These are phyloP conservation scores for Phytophthora cryptogea DNA, from an alignment of 352 stramenopile species.

Conservation along the genomic window DNA sequence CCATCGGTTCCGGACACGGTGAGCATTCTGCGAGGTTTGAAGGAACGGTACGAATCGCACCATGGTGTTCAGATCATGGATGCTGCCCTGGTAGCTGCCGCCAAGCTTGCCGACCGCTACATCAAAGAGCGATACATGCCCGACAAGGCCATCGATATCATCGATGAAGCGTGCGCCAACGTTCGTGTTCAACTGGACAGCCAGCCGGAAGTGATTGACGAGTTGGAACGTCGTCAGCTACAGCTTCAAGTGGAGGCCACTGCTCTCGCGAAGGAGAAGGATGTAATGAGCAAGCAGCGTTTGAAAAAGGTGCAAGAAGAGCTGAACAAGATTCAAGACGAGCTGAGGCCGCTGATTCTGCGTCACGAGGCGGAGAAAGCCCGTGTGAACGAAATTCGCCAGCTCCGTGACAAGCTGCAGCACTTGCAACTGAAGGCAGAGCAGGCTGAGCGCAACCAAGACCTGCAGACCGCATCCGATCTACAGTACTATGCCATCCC, in stretches of 20 bases:
- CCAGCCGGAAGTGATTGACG: conserved; percentile 96
- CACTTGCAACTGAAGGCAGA: conserved; percentile 94
- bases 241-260: conserved; percentile 96
- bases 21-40: conserved; percentile 95
- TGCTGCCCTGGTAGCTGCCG: conserved; percentile 92
- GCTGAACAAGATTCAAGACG: conserved; percentile 91
- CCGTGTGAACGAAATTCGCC: conserved; percentile 92
- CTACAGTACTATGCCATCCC: conserved; percentile 97
- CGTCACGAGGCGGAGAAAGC: conserved; percentile 93
- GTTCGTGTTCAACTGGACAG: conserved; percentile 94
- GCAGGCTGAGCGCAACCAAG: conserved; percentile 92
- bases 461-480: conserved; percentile 95
- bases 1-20: conserved; percentile 95
- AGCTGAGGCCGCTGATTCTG: conserved; percentile 88
- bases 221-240: conserved; percentile 94
- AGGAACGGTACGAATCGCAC: conserved; percentile 96
- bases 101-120: conserved; percentile 94
- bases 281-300: conserved; percentile 90
- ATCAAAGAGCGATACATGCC: conserved; percentile 93
- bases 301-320: conserved; percentile 93
- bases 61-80: conserved; percentile 97
- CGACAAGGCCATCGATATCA: conserved; percentile 95
- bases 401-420: conserved; percentile 94
- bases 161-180: conserved; percentile 94
- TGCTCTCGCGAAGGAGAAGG: conserved; percentile 94